Evolutionary conservation across 306 rosid genomes (phyloP), one percentile per base, ranked within the genome.

Genomic region (Gillenia trifoliata): DNA sequence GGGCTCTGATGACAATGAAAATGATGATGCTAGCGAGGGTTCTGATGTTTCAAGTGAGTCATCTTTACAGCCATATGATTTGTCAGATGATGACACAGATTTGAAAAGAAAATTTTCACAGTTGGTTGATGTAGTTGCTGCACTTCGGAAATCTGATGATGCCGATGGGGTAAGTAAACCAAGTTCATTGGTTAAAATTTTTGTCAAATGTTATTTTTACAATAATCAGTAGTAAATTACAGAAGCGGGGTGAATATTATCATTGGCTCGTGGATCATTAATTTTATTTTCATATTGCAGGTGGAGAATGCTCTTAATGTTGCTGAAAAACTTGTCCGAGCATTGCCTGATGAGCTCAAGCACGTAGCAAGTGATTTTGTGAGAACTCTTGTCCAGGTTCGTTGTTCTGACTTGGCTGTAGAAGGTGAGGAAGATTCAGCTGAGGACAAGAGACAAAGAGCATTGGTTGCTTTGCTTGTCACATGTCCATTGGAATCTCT

Each of bases 281-380:
- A 64, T 55, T 56, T 20, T 76, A 41, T 57, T 11, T 17, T 64
- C 34, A 25, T 61, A 40, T 75, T 83, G 72, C 84, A 94, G 98
- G 93, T 88, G 75, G 96, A 90, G 86, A 88, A 84, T 77, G 98
- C 98, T 68, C 86, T 94, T 78, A 94, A 88, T 81, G 89, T 90
- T 68, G 89, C 91, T 62, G 98, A 94, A 80, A 88, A 86, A 65
- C 93, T 94, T 73, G 79, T 94, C 69, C 88, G 96, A 82, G 93
- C 96, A 43, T 90, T 97, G 33, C 98, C 98, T 1, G 98, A 94
- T 59, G 98, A 94, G 83, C 96, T 94, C 52, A 87, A 85, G 82
- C 91, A 88, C 19, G 70, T 90, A 40, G 96, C 95, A 47, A 75
- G 85, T 63, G 97, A 91, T 87, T 91, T 94, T 15, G 80, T 85